Base-by-base conservation (phyloP, 1,284 basidiomycete species). In the Melampsora medusae region DNA sequence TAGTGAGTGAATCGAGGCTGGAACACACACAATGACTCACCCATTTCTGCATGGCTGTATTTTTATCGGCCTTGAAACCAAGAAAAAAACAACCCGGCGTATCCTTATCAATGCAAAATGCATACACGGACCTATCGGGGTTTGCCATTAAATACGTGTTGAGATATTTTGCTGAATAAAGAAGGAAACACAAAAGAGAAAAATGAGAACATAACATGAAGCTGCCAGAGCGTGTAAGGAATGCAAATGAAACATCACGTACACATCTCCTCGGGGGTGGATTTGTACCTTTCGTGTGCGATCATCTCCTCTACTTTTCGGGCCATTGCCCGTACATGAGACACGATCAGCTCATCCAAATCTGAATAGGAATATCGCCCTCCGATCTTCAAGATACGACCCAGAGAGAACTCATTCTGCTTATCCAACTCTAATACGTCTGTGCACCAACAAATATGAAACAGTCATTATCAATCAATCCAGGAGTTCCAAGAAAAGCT, bases 321-420 rank as follows among this genome's bases (percentile, higher is more conserved):
- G 65, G 92, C 90, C 86, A 95, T 97, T 10, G 95, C 92, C 85
- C 94, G 91, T 71, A 99, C 90, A 83, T 99, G 95, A 81, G 94
- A 95, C 83, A 98, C 94, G 80, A 99, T 94, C 80, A 99, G 84
- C 82, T 99, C 97, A 84, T 99, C 97, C 68, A 99, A 86, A 86
- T 99, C 97, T 61, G 92, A 90, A 84, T 97, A 99, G 59, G 87
- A 88, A 82, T 94, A 92, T 79, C 89, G 89, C 68, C 86, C 86
- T 9, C 92, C 92, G 48, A 98, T 90, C 78, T 84, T 82, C 69
- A 93, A 87, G 69, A 95, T 88, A 75, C 90, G 87, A 12, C 89
- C 89, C 5, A 92, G 88, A 6, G 81, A 82, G 74, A 85, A 85
- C 77, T 86, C 86, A 80, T 93, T 92, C 19, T 90, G 88, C 83